Conservation (phyloP, 2,329 filamentous ascomycete genomes). For the Aureobasidium sp. region DNA sequence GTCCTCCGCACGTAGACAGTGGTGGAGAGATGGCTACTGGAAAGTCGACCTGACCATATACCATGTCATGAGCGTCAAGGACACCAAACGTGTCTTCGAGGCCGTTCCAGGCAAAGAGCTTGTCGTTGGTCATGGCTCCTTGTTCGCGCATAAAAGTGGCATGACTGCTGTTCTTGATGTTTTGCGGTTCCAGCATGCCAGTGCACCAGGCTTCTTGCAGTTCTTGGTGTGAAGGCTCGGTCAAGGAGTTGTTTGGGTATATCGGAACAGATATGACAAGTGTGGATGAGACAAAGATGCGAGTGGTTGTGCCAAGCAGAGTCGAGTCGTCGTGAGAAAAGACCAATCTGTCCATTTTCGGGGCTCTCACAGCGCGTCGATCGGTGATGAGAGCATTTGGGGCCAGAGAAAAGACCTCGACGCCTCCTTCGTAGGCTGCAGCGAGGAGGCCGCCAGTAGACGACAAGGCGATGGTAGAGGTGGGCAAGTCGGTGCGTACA, state of each 20-base stretch:
- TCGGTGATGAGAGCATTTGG: slow-evolving; percentile 44
- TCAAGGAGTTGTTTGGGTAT: slow-evolving; percentile 26
- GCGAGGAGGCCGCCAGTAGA: slow-evolving; percentile 74
- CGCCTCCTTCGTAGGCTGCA: slow-evolving; percentile 78
- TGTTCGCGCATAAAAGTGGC: slow-evolving; percentile 31
- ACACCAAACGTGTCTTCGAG: slow-evolving; percentile 32
- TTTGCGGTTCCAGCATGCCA: slow-evolving; percentile 31
- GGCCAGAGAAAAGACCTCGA: slow-evolving; percentile 73
- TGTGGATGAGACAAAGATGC: slow-evolving; percentile 30
- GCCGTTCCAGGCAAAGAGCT: slow-evolving; percentile 32
- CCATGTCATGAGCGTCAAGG: slow-evolving; percentile 28
- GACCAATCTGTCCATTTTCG: slow-evolving; percentile 29
- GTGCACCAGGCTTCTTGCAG: slow-evolving; percentile 34
- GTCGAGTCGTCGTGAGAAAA: slow-evolving; percentile 33
- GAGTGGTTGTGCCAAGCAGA: slow-evolving; percentile 31
- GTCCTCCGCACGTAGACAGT: slow-evolving; percentile 30
- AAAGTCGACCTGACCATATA: slow-evolving; percentile 32
- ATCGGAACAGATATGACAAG: slow-evolving; percentile 31
- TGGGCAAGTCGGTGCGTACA: slow-evolving; percentile 69
- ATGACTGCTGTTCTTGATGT: slow-evolving; percentile 33
- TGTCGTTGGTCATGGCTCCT: slow-evolving; percentile 26
- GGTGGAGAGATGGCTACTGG: slow-evolving; percentile 33
- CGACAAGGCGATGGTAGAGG: slow-evolving; percentile 71
- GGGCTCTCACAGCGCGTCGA: slow-evolving; percentile 29
- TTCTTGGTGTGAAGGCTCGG: slow-evolving; percentile 29